phyloP scores from a whole-genome alignment of 2,329 filamentous ascomycete species.

The Ophiocordyceps sinensis region DNA sequence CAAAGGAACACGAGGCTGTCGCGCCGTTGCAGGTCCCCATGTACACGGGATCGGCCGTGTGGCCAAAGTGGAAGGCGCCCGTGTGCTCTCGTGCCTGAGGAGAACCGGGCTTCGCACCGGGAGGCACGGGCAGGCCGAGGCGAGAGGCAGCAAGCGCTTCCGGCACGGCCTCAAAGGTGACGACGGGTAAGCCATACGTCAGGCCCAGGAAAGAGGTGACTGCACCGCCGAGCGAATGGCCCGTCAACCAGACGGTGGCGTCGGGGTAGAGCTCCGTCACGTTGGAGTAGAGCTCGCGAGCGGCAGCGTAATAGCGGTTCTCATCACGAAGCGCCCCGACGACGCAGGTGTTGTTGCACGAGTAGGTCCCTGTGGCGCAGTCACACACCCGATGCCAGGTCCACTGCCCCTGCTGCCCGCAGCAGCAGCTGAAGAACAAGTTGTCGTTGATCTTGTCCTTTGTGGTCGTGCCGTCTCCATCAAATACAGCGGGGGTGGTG shows the following conservation, averaged over 20 bases:
- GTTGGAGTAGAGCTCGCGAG: constrained; percentile 80
- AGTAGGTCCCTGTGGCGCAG: constrained; percentile 75
- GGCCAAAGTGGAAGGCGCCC: constrained; percentile 79
- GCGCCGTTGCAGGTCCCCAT: constrained; percentile 89
- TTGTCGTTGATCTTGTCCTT: constrained; percentile 98
- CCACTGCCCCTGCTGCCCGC: constrained; percentile 80
- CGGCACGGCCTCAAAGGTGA: constrained; percentile 87
- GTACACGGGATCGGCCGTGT: constrained; percentile 89
- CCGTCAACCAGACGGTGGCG: constrained; percentile 75
- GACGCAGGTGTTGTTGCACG: constrained; percentile 87
- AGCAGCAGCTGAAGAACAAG: constrained; percentile 95
- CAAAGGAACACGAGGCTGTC: constrained; percentile 77
- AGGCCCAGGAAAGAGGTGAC: constrained; percentile 78
- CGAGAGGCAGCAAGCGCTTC: constrained; percentile 78
- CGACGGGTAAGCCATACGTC: constrained; percentile 79
- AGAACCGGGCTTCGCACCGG: constrained; percentile 55
- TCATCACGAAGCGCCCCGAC: constrained; percentile 60
- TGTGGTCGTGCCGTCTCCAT: constrained; percentile 91
- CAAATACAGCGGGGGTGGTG: constrained; percentile 79
- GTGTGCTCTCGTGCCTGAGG: constrained; percentile 61
- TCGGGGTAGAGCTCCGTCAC: constrained; percentile 78
- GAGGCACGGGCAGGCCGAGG: constrained; percentile 73
- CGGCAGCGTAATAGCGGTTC: constrained; percentile 82
- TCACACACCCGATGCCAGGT: constrained; percentile 89
- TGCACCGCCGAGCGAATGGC: constrained; percentile 84